phyloP scores from a whole-genome alignment of 2,329 filamentous ascomycete species.

The Tolypocladium album region DNA sequence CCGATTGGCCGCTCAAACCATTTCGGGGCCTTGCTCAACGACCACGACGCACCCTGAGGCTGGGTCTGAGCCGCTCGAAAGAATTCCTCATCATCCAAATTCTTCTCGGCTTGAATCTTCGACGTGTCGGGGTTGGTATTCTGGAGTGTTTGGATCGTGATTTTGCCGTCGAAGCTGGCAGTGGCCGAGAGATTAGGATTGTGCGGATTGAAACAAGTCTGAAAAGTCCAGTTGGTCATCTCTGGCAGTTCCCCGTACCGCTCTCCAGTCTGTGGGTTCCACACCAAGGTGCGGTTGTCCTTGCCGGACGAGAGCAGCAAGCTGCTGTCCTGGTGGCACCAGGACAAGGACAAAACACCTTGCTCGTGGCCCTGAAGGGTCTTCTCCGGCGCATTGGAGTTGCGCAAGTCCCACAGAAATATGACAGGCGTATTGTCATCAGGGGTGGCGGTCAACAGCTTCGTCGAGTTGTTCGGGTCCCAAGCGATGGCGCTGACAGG shows the following conservation, averaged over 20 bases:
- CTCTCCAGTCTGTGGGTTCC: constrained; percentile 90
- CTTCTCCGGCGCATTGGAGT: constrained; percentile 88
- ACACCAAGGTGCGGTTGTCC: constrained; percentile 89
- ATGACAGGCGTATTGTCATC: constrained; percentile 84
- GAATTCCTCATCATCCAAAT: constrained; percentile 86
- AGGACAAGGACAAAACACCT: constrained; percentile 85
- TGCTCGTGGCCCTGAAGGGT: constrained; percentile 87
- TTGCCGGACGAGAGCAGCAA: constrained; percentile 89
- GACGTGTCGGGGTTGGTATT: constrained; percentile 76
- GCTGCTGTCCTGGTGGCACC: constrained; percentile 86
- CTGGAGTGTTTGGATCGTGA: constrained; percentile 85
- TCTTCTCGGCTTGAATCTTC: constrained; percentile 54
- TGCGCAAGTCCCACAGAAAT: constrained; percentile 86
- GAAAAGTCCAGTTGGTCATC: constrained; percentile 99
- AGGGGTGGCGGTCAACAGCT: constrained; percentile 84
- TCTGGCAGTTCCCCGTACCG: constrained; percentile 87
- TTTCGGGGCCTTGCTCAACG: constrained; percentile 71
- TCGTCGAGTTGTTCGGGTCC: constrained; percentile 93
- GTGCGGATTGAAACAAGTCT: constrained; percentile 85
- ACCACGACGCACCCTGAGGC: constrained; percentile 83
- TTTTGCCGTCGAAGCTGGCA: constrained; percentile 94
- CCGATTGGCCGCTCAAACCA: constrained; percentile 83
- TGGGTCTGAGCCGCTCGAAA: constrained; percentile 89
- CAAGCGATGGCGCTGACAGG: constrained; percentile 91
- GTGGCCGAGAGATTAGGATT: constrained; percentile 90